phyloP scores from a whole-genome alignment of 2,329 filamentous ascomycete species.

The Neurospora sp. region DNA sequence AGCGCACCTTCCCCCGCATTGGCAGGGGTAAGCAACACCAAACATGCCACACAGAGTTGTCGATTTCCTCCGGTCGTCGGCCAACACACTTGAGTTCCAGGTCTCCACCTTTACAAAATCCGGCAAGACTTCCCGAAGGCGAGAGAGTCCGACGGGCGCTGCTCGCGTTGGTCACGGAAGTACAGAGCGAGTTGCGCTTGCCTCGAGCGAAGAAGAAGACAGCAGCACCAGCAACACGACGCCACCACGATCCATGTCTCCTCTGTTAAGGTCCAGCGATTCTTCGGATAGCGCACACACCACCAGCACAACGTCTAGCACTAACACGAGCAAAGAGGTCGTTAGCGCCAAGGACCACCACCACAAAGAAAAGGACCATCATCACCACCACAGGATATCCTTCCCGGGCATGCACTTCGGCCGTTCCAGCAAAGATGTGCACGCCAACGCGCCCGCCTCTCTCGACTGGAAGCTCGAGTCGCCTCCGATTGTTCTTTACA shows the following conservation, averaged over 20 bases:
- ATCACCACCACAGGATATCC: slow-evolving; percentile 29
- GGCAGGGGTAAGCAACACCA: slow-evolving; percentile 12
- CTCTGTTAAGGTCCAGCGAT: slow-evolving; percentile 1
- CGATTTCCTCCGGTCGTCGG: slow-evolving; percentile 47
- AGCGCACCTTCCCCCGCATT: slow-evolving; percentile 9
- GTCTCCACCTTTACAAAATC: slow-evolving; percentile 39
- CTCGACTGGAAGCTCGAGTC: slow-evolving; percentile 64
- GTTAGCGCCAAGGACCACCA: slow-evolving; percentile 8
- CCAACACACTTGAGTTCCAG: slow-evolving; percentile 32
- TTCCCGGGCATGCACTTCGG: slow-evolving; percentile 34
- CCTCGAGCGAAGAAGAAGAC: slow-evolving; percentile 27
- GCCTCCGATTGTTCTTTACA: slow-evolving; percentile 77
- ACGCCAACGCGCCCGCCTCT: slow-evolving; percentile 28
- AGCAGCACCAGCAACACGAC: slow-evolving; percentile 12
- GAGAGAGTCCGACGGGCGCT: slow-evolving; percentile 21
- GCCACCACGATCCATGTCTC: slow-evolving; percentile 9
- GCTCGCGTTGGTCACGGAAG: slow-evolving; percentile 18
- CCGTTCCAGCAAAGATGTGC: slow-evolving; percentile 29
- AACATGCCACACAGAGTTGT: slow-evolving; percentile 49
- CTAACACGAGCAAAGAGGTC: background rate
- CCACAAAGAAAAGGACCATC: slow-evolving; percentile 17
- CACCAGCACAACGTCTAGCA: background rate
- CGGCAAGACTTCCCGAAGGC: slow-evolving; percentile 21
- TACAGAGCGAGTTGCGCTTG: slow-evolving; percentile 26
- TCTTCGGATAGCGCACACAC: background rate